Conservation (phyloP, 2,329 filamentous ascomycete genomes). For the Aspergillus tanneri region DNA sequence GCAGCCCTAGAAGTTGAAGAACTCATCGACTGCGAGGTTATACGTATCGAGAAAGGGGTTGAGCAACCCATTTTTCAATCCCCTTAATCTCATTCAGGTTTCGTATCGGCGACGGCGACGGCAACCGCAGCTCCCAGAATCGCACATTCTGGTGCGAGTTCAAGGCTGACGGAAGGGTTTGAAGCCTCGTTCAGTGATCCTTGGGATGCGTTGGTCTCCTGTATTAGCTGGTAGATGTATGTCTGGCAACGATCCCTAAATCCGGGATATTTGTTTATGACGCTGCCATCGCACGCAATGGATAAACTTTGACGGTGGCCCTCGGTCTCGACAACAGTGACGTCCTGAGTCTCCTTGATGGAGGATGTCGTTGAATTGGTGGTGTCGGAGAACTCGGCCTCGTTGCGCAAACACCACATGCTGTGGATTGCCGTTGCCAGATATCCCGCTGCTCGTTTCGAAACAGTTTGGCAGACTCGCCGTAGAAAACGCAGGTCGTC, state of each 20-base stretch:
- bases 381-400: constrained; percentile 43
- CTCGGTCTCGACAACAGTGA: constrained; percentile 37
- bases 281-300: constrained; percentile 54
- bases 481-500: constrained; percentile 57
- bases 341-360: constrained; percentile 31
- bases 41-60: too few species aligned
- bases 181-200: constrained; percentile 13
- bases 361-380: constrained; percentile 21
- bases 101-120: constrained; percentile 42
- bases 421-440: constrained; percentile 64
- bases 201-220: constrained; percentile 24
- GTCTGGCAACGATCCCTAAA: constrained; percentile 47
- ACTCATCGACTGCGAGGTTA: too few species aligned
- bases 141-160: constrained; percentile 45
- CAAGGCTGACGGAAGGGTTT: constrained; percentile 37
- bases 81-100: neutral
- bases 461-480: constrained; percentile 54
- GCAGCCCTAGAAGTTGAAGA: too few species aligned
- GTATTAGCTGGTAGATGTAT: constrained; percentile 44
- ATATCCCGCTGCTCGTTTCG: constrained; percentile 60
- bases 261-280: constrained; percentile 53
- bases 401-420: constrained; percentile 57
- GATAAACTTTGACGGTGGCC: constrained; percentile 36
- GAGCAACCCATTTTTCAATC: too few species aligned
- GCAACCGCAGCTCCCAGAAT: constrained; percentile 50